These are phyloP conservation scores for Zygoascus flipseniorum DNA, from an alignment of 805 yeast genomes.

Conservation along the genomic window DNA sequence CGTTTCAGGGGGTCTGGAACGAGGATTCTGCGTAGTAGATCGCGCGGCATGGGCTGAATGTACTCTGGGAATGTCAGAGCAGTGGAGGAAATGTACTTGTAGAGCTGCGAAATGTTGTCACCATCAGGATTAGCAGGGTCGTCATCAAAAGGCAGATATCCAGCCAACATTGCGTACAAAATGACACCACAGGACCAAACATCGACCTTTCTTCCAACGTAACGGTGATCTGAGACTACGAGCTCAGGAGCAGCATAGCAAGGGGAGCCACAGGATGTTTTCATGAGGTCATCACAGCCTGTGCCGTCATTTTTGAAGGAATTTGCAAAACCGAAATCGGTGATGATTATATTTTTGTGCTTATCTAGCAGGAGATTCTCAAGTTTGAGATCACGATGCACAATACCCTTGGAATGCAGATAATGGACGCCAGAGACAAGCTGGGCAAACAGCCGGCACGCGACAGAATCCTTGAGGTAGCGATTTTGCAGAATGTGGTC, in stretches of 20 bases:
- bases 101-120: conserved; percentile 81
- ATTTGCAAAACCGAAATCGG: conserved; percentile 94
- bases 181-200: conserved; percentile 97
- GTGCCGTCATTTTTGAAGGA: conserved; percentile 40
- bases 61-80: conserved; percentile 94
- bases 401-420: conserved; percentile 71
- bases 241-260: conserved; percentile 98
- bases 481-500: conserved; percentile 84
- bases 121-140: conserved; percentile 97
- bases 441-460: conserved; percentile 86
- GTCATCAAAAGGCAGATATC: conserved; percentile 95
- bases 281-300: conserved; percentile 60
- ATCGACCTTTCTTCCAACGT: conserved; percentile 89
- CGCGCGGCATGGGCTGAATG: conserved; percentile 83
- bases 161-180: conserved; percentile 92
- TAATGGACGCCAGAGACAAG: conserved; percentile 89
- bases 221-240: conserved; percentile 78
- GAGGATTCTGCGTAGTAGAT: conserved; percentile 68
- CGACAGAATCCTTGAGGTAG: conserved; percentile 76
- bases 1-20: conserved; percentile 81
- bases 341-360: conserved; percentile 75
- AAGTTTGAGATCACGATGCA: conserved; percentile 68
- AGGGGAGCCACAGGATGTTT: conserved; percentile 94
- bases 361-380: conserved; percentile 74
- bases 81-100: conserved; percentile 84